A percentile compares a stretch with the other conserved stretches of the same genome.
phyloP scores from a whole-genome alignment of 768 basidiomycete species.

The Sistotremastrum suecicum region DNA sequence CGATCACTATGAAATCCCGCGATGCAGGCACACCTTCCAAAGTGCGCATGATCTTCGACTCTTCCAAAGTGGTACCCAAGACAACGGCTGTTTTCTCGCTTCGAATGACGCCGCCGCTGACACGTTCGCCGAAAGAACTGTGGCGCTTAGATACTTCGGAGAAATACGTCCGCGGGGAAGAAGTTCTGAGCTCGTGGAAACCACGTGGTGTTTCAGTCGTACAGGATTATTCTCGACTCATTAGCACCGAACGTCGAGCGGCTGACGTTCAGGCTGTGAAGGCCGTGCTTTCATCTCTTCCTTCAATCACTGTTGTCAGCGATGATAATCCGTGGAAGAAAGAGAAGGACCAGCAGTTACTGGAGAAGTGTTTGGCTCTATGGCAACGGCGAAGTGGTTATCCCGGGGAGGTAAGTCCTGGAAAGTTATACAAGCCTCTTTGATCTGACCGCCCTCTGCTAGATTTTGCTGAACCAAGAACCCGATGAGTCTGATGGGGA shows the following conservation, averaged over 20 bases:
- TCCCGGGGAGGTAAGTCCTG: constrained; percentile 50
- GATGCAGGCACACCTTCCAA: constrained; percentile 76
- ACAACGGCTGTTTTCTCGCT: constrained; percentile 77
- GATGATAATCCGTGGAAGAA: not conserved
- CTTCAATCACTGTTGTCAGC: not conserved
- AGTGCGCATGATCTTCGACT: constrained; percentile 61
- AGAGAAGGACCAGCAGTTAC: constrained; percentile 29
- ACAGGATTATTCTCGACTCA: constrained; percentile 68
- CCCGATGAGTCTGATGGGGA: constrained; percentile 42
- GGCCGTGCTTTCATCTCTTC: constrained; percentile 42
- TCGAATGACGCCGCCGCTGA: constrained; percentile 67
- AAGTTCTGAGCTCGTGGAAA: constrained; percentile 68
- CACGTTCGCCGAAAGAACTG: constrained; percentile 75
- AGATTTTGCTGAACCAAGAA: constrained; percentile 74
- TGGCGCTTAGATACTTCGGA: constrained; percentile 93
- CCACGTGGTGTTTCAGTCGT: constrained; percentile 81
- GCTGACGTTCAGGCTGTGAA: constrained; percentile 88
- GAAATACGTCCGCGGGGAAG: constrained; percentile 92
- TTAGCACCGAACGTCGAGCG: constrained; percentile 54
- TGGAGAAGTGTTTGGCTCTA: constrained; percentile 53
- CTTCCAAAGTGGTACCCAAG: constrained; percentile 63
- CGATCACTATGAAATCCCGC: constrained; percentile 69
- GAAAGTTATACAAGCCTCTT: not conserved
- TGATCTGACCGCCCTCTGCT: constrained; percentile 6
- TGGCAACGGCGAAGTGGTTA: constrained; percentile 82